Base-by-base conservation (phyloP, 1,284 basidiomycete genomes). In the Cutaneotrichosporon sp. region DNA sequence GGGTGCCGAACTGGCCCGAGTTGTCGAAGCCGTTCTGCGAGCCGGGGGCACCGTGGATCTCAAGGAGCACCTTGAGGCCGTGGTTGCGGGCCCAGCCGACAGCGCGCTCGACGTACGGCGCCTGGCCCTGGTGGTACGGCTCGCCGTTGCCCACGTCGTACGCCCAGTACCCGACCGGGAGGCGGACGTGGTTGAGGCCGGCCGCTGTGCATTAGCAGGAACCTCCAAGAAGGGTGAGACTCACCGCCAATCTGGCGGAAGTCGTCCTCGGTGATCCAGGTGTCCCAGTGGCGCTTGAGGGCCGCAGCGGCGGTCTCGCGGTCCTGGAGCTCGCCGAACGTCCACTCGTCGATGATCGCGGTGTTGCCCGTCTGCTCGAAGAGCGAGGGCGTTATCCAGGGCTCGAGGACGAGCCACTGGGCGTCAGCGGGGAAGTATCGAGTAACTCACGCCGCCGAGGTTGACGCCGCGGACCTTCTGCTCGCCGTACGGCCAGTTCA, bases 121-220 rank as follows among this genome's bases (percentile, higher is more conserved):
- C 63, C 54, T 86, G 83, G 18, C 66, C 66, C 22, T 58, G 55
- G 49, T 58, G 43, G 56, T 87, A 97, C 0, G 92, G 93, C 72
- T 95, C 92, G 10, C 88, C 91, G 4, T 81, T 81, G 18, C 84
- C 84, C 24, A 90, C 86, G 57, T 94, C 90, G 68, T 91, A 92
- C 1, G 93, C 93, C 94, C 94, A 97, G 57, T 89, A 63, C 7
- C 75, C 75, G 67, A 97, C 90, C 3, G 93, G 93, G 46, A 97
- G 80, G 33, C 93, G 85, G 63, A 91, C 88, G 72, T 91, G 89
- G 70, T 88, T 90, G 58, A 91, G 80, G 2, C 89, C 89, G 42
- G 88, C 89, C 61, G 67, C 75, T 74, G 56, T 1, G 33, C 20
- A 42, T 51, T 3, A 51, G 42, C 20, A 29, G 13, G 33, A 25